Evolutionary conservation across 2,329 filamentous ascomycete genomes (phyloP).

Genomic region (Apiospora rasikravindrae): DNA sequence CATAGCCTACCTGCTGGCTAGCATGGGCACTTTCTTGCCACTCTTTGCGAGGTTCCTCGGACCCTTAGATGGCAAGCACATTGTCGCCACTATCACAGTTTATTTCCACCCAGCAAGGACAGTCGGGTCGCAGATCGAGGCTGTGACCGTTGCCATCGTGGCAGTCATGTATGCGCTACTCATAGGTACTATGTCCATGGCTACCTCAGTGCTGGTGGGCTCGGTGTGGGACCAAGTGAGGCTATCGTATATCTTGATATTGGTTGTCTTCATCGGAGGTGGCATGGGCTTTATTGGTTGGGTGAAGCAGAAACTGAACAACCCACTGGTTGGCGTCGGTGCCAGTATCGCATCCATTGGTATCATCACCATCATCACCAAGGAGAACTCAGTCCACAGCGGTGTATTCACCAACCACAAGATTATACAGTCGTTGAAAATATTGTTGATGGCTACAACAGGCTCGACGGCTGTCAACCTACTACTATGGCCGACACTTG

Average conservation of each 20-base stretch:
- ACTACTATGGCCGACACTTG: slow-evolving; percentile 78
- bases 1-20: slow-evolving; percentile 85
- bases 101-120: slow-evolving; percentile 93
- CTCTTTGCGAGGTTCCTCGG: slow-evolving; percentile 76
- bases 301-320: slow-evolving; percentile 80
- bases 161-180: slow-evolving; percentile 81
- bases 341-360: slow-evolving; percentile 87
- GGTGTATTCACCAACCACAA: slow-evolving; percentile 83
- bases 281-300: slow-evolving; percentile 87
- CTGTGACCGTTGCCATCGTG: slow-evolving; percentile 74
- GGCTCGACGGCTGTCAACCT: slow-evolving; percentile 78
- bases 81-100: slow-evolving; percentile 90
- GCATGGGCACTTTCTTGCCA: slow-evolving; percentile 82
- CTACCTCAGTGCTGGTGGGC: slow-evolving; percentile 80
- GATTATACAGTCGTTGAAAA: slow-evolving; percentile 81
- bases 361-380: slow-evolving; percentile 88
- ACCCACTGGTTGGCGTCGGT: slow-evolving; percentile 81
- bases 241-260: slow-evolving; percentile 78
- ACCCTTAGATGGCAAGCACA: slow-evolving; percentile 87
- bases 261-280: slow-evolving; percentile 84
- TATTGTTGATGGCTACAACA: slow-evolving; percentile 78
- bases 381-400: slow-evolving; percentile 85
- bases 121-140: slow-evolving; percentile 88
- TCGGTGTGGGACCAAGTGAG: slow-evolving; percentile 67
- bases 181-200: slow-evolving; percentile 85